These are phyloP conservation scores for Blastobotrys apis DNA, from an alignment of 1,139 yeast genomes.

Conservation along the genomic window DNA sequence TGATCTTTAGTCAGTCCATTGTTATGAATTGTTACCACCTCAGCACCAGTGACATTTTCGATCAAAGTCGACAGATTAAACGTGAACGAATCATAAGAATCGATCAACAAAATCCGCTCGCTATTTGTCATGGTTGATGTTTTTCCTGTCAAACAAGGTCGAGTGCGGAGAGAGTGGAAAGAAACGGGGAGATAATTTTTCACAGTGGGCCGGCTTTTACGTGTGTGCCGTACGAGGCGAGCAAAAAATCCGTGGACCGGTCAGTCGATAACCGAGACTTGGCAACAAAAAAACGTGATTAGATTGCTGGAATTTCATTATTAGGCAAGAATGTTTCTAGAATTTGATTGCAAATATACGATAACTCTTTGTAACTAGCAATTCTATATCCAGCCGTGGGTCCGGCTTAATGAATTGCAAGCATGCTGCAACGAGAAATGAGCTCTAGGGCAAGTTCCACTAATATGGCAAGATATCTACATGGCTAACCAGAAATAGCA, in stretches of 20 bases:
- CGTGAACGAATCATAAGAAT: conserved; percentile 93
- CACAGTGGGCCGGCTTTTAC: background rate
- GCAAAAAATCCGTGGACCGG: too few species aligned
- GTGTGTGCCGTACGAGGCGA: background rate
- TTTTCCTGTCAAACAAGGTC: too few species aligned
- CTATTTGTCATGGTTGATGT: background rate
- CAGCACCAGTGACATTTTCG: conserved; percentile 48
- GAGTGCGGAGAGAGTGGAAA: background rate
- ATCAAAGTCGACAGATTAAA: conserved; percentile 69
- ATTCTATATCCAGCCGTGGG: too few species aligned
- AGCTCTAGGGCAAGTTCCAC: too few species aligned
- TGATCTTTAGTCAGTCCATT: conserved; percentile 53
- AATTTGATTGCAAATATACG: too few species aligned
- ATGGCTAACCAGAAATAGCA: too few species aligned
- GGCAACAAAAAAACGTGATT: background rate
- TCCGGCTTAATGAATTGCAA: too few species aligned
- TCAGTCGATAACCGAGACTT: too few species aligned
- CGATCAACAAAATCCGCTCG: conserved; percentile 59
- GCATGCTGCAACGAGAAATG: too few species aligned
- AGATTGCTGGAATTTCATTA: background rate
- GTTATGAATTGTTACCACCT: conserved; percentile 69
- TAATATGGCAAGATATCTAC: too few species aligned
- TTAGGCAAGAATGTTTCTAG: background rate
- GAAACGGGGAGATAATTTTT: background rate
- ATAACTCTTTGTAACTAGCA: too few species aligned